Evolutionary conservation across 169 alveolate species (phyloP).

Genomic region (Cryptosporidium viatorum): DNA sequence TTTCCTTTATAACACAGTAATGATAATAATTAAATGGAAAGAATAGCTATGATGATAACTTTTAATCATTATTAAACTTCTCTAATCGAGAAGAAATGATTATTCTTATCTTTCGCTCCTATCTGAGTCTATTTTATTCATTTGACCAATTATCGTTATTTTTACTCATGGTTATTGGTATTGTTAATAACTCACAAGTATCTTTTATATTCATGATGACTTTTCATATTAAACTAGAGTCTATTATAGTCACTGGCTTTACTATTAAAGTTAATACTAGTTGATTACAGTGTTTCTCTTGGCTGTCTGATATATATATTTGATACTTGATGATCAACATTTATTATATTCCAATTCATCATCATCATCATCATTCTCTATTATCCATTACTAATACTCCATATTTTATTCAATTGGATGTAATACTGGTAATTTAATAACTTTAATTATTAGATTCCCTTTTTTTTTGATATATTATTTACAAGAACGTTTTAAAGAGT

Average conservation of each 20-base stretch:
- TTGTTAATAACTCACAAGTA: background rate
- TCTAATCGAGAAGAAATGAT: background rate
- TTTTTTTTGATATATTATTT: too few species aligned
- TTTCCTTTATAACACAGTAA: background rate
- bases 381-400: background rate
- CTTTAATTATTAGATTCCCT: background rate
- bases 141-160: background rate
- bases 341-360: too few species aligned
- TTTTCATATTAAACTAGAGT: conserved; percentile 47
- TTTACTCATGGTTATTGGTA: background rate
- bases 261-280: conserved; percentile 10
- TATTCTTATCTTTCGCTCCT: conserved; percentile 70
- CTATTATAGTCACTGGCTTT: conserved; percentile 59
- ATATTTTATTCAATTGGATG: too few species aligned
- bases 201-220: conserved; percentile 48
- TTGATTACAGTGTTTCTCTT: conserved; percentile 74
- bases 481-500: too few species aligned
- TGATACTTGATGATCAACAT: background rate
- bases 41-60: conserved; percentile 39
- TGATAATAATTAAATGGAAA: background rate
- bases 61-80: background rate
- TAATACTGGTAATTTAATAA: too few species aligned
- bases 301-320: conserved; percentile 66
- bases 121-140: conserved; percentile 52
- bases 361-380: background rate